A percentile compares a stretch with the other conserved stretches of the same genome.
phyloP scores from a whole-genome alignment of 441 rosid genomes.

The Syzygium syzygioides region DNA sequence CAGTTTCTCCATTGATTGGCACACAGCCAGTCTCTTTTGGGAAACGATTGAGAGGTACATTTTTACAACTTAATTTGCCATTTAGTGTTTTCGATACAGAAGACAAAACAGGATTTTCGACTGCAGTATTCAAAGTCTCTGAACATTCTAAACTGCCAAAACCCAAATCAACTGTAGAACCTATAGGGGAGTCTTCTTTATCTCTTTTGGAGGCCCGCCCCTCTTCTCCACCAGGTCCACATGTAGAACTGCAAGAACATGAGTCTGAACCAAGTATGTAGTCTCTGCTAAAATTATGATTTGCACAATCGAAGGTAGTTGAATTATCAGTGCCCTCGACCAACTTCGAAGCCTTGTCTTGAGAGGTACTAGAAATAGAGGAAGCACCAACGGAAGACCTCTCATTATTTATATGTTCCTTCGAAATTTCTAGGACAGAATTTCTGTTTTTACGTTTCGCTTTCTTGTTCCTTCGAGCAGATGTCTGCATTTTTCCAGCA shows the following conservation, averaged over 20 bases:
- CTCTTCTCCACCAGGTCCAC: conserved; percentile 29
- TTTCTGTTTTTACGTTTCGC: conserved; percentile 52
- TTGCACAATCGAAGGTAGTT: conserved; percentile 10
- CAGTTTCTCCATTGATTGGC: conserved; percentile 24
- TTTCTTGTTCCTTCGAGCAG: conserved; percentile 58
- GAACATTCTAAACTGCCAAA: conserved; percentile 8
- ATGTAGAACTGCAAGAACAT: conserved; percentile 22
- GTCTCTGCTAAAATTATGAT: conserved; percentile 17
- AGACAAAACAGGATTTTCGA: conserved; percentile 12
- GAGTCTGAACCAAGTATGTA: conserved; percentile 11
- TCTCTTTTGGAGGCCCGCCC: conserved; percentile 17
- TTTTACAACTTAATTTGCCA: conserved; percentile 19
- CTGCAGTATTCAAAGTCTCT: background rate
- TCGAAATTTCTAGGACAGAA: conserved; percentile 26
- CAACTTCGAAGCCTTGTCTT: conserved; percentile 26
- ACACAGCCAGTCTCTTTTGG: conserved; percentile 17
- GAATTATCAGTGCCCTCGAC: conserved; percentile 14
- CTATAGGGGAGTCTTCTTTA: conserved; percentile 25
- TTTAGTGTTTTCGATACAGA: conserved; percentile 19
- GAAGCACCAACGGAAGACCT: conserved; percentile 27
- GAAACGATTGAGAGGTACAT: conserved; percentile 19
- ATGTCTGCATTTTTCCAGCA: conserved; percentile 41
- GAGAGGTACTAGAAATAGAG: conserved; percentile 16
- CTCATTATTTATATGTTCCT: conserved; percentile 29
- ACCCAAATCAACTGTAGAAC: conserved; percentile 19